Base-by-base conservation (phyloP, 2,329 filamentous ascomycete species). In the Graphium sp. region DNA sequence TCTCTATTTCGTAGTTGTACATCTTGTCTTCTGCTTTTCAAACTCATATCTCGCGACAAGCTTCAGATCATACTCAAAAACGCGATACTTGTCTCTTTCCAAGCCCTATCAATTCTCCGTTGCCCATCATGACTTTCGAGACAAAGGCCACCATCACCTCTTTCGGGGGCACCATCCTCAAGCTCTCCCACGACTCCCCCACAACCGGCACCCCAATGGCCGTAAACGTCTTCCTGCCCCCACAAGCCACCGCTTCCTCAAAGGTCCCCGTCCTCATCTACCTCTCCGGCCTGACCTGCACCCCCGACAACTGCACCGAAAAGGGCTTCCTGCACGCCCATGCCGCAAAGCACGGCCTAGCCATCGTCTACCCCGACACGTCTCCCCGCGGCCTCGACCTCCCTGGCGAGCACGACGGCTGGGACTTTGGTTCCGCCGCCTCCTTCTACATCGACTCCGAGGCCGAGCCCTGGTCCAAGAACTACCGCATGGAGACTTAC, bases 401-500 rank as follows among this genome's bases (percentile, higher is more conserved):
- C 35, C 58, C 75, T 18, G 84, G 82, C 43, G 85, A 95, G 60
- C 74, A 91, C 44, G 87, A 92, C 38, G 52, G 65, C 27, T 98
- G 75, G 53, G 89, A 98, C 55, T 95, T 98, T 48, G 89, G 89
- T 43, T 72, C 71, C 36, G 87, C 80, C 5, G 89, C 89, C 1
- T 82, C 83, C 31, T 98, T 98, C 65, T 98, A 98, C 62, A 59
- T 98, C 40, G 76, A 98, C 50, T 84, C 87, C 7, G 81, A 74
- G 5, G 63, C 60, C 38, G 64, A 68, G 18, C 83, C 84, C 7
- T 98, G 74, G 62, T 59, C 59, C 34, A 58, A 61, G 30, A 71
- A 82, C 48, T 98, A 98, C 64, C 76, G 75, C 41, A 98, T 98
- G 89, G 84, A 95, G 62, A 73, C 66, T 36, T 98, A 98, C 60